Conservation (phyloP, 352 stramenopile species). For the Aphanomyces cochlioides region DNA sequence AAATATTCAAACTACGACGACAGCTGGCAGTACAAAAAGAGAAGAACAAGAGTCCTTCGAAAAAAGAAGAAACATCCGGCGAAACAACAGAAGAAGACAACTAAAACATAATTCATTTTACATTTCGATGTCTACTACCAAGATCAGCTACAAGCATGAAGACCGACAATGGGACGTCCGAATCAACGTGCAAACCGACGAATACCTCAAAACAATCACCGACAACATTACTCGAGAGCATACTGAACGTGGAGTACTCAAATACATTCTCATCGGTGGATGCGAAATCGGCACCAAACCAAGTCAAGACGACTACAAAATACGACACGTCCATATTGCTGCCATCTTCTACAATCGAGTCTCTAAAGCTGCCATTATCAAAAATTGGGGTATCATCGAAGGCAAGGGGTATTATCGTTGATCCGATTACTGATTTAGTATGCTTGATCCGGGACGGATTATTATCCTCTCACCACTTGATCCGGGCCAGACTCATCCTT, state of each 20-base stretch:
- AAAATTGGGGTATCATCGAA: conserved; percentile 8
- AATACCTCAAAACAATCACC: not conserved
- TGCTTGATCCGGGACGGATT: no score
- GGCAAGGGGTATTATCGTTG: conserved; percentile 15
- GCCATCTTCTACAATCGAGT: conserved; percentile 14
- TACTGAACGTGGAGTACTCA: not conserved
- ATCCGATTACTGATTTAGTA: no score
- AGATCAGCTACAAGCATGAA: not conserved
- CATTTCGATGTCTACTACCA: conserved; percentile 4
- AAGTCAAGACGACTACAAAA: conserved; percentile 5
- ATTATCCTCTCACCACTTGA: no score
- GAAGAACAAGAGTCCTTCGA: no score
- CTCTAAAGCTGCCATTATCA: conserved; percentile 5
- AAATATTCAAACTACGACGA: no score
- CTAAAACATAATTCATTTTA: conserved; percentile 4
- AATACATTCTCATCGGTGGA: conserved; percentile 19
- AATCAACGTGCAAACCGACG: conserved; percentile 9
- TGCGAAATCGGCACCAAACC: not conserved
- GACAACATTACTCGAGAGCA: not conserved
- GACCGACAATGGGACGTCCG: conserved; percentile 18
- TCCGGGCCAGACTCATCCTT: no score
- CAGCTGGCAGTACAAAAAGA: no score
- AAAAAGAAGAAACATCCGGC: no score
- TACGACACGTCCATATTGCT: conserved; percentile 12
- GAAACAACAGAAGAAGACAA: no score